Evolutionary conservation across 2,329 filamentous ascomycete genomes (phyloP), one percentile per base, ranked within the genome.

Genomic region (Claviceps lovelessii): DNA sequence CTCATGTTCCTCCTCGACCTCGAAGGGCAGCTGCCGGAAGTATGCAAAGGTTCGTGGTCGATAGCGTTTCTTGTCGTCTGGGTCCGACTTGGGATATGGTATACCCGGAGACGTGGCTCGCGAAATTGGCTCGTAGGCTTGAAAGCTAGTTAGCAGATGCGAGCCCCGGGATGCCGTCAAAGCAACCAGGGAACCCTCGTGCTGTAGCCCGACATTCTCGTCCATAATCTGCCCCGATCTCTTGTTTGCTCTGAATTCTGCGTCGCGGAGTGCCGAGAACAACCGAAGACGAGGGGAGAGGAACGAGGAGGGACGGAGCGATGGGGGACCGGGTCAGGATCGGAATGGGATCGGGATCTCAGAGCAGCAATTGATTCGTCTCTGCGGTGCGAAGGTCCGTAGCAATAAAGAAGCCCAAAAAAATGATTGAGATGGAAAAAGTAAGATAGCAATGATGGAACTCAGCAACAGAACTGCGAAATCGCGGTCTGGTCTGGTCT

Each of bases 41-140:
- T 98, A 98, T 57, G 88, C 89, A 68, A 93, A 98, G 33, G 93
- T 96, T 58, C 93, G 83, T 41, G 89, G 88, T 52, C 91, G 84
- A 67, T 90, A 87, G 60, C 86, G 77, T 67, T 79, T 80, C 67
- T 75, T 75, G 65, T 79, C 73, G 58, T 77, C 71, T 58, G 77
- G 76, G 59, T 75, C 70, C 42, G 68, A 63, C 62, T 73, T 72
- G 41, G 72, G 70, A 62, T 75, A 79, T 60, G 77, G 79, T 62
- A 78, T 71, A 58, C 88, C 89, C 3, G 90, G 90, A 1, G 90
- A 91, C 47, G 90, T 93, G 44, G 89, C 88, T 66, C 90, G 82
- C 51, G 90, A 95, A 64, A 88, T 84, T 62, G 87, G 83, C 61
- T 88, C 81, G 65, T 76, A 76, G 33, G 76, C 66, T 52, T 69